Evolutionary conservation across 2,329 filamentous ascomycete species (phyloP), one percentile per base, ranked within the genome.

Genomic region (Neonectria hederae): DNA sequence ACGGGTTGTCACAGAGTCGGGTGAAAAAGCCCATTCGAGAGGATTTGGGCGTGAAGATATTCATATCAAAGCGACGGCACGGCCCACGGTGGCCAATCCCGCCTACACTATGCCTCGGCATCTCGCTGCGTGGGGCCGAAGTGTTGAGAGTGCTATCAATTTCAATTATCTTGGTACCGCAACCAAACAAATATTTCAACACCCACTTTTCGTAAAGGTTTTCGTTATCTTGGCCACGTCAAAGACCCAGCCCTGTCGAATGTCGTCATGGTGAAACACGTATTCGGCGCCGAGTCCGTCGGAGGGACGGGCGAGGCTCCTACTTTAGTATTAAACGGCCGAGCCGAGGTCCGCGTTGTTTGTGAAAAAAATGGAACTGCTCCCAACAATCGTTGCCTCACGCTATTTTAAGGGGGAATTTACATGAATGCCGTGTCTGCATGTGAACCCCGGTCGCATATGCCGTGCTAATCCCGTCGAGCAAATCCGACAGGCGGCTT

Each of bases 251-350:
- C 57, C 38, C 57, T 59, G 49, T 42, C 40, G 48, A 60, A n/a
- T 54, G 57, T 60, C 57, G 57, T 60, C 57, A 60, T 54, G 49
- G 35, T 26, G 52, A 60, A 60, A 54, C 51, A 43, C 43, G 40
- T 32, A 57, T 38, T 53, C n/a, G 28, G 40, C 30, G 32, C 40
- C 19, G 19, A 45, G 48, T 19, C 56, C n/a, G n/a, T 38, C 42
- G 57, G 26, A 59, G 30, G 38, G 35, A 24, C 57, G 57, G 57
- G 28, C 51, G 21, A 54, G 48, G 30, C 26, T 22, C 51, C 57
- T 40, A 60, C 54, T 60, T 30, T 46, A 51, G 57, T 24, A 43
- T 26, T 6, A 60, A 32, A 22, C 21, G 40, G 28, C 21, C 21
- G 30, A 60, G 30, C 57, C 57, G 49, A 54, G 57, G 57, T 52